Evolutionary conservation across 2,329 filamentous ascomycete genomes (phyloP).

Genomic region (Cercospora sojina): DNA sequence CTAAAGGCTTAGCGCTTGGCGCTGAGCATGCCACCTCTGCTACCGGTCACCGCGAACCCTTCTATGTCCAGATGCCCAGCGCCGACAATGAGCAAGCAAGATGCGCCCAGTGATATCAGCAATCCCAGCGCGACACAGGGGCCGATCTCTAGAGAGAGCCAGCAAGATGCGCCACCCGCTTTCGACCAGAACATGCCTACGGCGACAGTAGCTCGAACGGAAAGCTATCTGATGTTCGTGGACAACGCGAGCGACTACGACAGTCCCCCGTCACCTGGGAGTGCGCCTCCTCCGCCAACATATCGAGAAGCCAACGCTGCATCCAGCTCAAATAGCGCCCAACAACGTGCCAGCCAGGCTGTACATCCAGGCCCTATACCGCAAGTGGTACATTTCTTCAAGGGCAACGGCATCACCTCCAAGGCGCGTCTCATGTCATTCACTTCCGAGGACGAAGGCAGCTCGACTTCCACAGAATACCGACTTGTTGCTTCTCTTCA

Average conservation of each 20-base stretch:
- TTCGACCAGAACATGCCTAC: background rate
- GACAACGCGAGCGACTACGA: background rate
- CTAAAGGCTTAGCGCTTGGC: background rate
- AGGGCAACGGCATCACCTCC: constrained; percentile 10
- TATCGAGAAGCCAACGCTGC: background rate
- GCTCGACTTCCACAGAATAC: background rate
- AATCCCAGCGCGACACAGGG: background rate
- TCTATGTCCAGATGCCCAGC: background rate
- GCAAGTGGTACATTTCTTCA: constrained; percentile 3
- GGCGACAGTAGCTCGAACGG: background rate
- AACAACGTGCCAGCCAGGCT: background rate
- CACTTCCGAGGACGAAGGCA: background rate
- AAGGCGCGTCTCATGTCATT: constrained; percentile 1
- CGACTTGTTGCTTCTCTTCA: constrained; percentile 10
- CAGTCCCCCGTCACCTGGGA: background rate
- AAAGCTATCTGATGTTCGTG: background rate
- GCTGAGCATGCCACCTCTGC: background rate
- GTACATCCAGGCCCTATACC: background rate
- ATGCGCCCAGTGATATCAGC: background rate
- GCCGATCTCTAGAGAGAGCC: background rate
- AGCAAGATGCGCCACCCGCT: background rate
- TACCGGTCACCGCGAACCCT: background rate
- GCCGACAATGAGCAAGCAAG: background rate
- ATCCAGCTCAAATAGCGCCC: background rate
- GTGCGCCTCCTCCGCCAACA: background rate